Base-by-base conservation (phyloP, 495 filamentous ascomycete genomes). In the Pseudevernia furfuracea region DNA sequence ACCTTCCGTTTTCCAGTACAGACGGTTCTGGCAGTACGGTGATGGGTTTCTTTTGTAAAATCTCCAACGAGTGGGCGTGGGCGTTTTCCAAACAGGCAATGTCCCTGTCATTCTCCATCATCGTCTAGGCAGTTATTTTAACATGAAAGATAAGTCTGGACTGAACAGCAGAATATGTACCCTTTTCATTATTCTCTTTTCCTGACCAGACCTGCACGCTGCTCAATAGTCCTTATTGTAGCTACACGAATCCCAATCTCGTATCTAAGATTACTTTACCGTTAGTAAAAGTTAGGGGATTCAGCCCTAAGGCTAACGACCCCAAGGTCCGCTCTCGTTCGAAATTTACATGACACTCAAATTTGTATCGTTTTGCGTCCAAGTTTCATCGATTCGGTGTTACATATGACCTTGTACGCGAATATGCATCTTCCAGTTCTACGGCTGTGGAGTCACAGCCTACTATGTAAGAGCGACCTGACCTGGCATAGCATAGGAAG, bases 101-200 rank as follows among this genome's bases (percentile, higher is more conserved):
- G n/a, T 63, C 65, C 32, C 32, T 62, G 1, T 55, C 38, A 44
- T 55, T 41, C 41, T 64, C 41, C 65, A 67, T 67, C 4, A n/a
- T n/a, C 8, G 34, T 19, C 11, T 34, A 36, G 28, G 17, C 9
- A 34, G 30, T 21, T 10, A 1, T 1, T n/a, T 34, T 1, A 52
- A 4, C 7, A 23, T 23, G 0, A 0, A 9, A 23, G n/a, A 21
- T 3, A 44, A 2, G 14, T 44, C 23, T 52, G 25, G 30, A 52
- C 25, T 30, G 23, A 30, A 30, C 9, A 30, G 48, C 23, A 53
- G 49, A 19, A 53, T 6, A 5, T 32, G 3, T 52, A 48, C n/a
- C 10, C 1, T 9, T 1, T 28, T 11, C 46, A 44, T 44, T 19
- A 55, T 55, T 2, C 30, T 55, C 5, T 19, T 32, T 21, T 19